These are phyloP conservation scores for Cicer chorassanicum DNA, from an alignment of 306 rosid species.

Conservation along the genomic window DNA sequence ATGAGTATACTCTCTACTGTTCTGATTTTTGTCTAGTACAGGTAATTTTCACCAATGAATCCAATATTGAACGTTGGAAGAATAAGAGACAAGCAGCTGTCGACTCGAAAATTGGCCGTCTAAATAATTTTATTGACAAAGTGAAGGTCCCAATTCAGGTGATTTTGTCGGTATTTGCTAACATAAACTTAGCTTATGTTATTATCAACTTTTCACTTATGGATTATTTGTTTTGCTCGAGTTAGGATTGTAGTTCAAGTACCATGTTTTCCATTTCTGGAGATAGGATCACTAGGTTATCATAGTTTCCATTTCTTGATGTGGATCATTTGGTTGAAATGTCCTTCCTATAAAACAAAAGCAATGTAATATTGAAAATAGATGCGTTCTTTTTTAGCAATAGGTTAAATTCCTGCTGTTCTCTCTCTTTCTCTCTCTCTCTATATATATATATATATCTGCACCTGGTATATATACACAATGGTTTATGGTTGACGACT, in stretches of 20 bases:
- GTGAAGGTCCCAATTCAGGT: conserved; percentile 96
- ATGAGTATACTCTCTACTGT: conserved; percentile 10
- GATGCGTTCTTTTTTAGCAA: conserved; percentile 17
- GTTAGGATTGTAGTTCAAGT: conserved; percentile 19
- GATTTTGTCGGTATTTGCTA: conserved; percentile 18
- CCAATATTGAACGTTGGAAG: conserved; percentile 96
- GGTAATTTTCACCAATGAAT: conserved; percentile 96
- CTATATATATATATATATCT: too few relatives aligned
- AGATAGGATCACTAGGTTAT: conserved; percentile 14
- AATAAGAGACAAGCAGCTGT: conserved; percentile 87
- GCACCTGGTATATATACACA: not conserved
- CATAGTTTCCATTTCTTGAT: conserved; percentile 11
- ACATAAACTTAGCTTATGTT: conserved; percentile 25
- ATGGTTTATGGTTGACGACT: conserved; percentile 19
- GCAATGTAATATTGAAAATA: not conserved
- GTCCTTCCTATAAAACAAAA: conserved; percentile 20
- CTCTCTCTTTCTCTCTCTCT: not conserved
- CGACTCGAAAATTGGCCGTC: conserved; percentile 94
- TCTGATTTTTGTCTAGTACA: conserved; percentile 39
- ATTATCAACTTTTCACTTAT: conserved; percentile 12
- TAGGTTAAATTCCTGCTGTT: not conserved
- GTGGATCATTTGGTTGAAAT: conserved; percentile 26
- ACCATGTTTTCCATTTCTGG: conserved; percentile 31
- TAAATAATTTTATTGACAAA: conserved; percentile 67
- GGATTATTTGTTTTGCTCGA: conserved; percentile 28